Percentiles rank a stretch among this genome's conserved stretches.
Conservation (phyloP, 2,329 filamentous ascomycete species). For the Colletotrichum sansevieriae region DNA sequence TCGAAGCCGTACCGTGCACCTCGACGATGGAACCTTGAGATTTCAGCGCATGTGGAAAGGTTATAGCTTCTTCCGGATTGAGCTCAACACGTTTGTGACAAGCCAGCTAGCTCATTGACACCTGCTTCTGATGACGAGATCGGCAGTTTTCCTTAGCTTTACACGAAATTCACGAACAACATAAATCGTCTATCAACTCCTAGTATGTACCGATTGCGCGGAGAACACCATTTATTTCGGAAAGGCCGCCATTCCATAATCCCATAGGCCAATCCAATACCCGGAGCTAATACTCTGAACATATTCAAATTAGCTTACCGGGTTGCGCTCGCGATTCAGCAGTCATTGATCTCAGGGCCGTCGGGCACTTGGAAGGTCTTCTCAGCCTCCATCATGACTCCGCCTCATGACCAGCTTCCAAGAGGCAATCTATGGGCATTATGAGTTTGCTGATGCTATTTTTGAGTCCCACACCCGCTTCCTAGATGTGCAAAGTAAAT, state of each 20-base stretch:
- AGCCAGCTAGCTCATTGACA: slow-evolving; percentile 1
- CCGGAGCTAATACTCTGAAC: not conserved
- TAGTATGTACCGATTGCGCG: slow-evolving; percentile 44
- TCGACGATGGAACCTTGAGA: slow-evolving; percentile 11
- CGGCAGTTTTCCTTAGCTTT: too few relatives aligned
- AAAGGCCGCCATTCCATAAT: slow-evolving; percentile 3
- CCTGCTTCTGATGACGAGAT: not conserved
- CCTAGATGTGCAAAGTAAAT: too few relatives aligned
- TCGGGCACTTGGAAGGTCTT: too few relatives aligned
- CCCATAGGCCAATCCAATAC: slow-evolving; percentile 42
- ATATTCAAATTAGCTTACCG: not conserved
- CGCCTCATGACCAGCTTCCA: too few relatives aligned
- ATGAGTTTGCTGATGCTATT: too few relatives aligned
- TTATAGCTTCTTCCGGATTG: not conserved
- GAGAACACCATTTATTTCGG: slow-evolving; percentile 41
- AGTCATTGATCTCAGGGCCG: too few relatives aligned
- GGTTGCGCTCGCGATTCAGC: too few relatives aligned
- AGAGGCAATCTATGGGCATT: too few relatives aligned
- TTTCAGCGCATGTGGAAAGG: slow-evolving; percentile 3
- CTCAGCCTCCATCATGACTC: too few relatives aligned
- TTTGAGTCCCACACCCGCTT: too few relatives aligned
- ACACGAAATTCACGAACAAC: too few relatives aligned
- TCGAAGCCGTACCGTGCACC: slow-evolving; percentile 28
- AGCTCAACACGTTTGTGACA: slow-evolving; percentile 3
- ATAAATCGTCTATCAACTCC: slow-evolving; percentile 42